Evolutionary conservation across 192 early-diverging fungal species (phyloP), one percentile per base, ranked within the genome.

Genomic region (Coemansia asiatica): DNA sequence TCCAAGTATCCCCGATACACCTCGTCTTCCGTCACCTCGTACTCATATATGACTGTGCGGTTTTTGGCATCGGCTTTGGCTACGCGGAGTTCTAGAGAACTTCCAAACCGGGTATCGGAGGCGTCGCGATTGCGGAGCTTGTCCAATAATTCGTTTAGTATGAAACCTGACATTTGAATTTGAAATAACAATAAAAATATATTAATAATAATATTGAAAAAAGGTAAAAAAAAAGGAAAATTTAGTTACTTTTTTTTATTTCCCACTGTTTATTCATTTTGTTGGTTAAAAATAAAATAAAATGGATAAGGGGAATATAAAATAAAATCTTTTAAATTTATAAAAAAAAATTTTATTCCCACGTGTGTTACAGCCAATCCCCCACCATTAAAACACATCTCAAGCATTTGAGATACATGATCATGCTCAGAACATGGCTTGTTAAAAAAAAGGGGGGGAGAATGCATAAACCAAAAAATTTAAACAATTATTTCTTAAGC

Each of bases 21-120:
- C 46, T 76, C 74, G 40, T 67, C 63, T 7, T 66, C 74, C 2
- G 64, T 64, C 29, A 76, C 64, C 33, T 60, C 60, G 68, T 76
- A 76, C 35, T 62, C 55, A 51, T 76, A 76, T 0, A 50, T 31
- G 2, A 71, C 65, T 10, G 25, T 60, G 40, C 68, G 68, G 28
- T 49, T 47, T 19, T 57, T 57, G 56, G 56, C 56, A 18, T 57
- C 22, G 28, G 58, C 18, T 25, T 46, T 19, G 62, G 26, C 25
- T 22, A 38, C 26, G 50, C 44, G 46, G 23, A 47, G 25, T 56
- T 31, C 40, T 1, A 68, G 25, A 12, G 46, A 9, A 19, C 72
- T 64, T 61, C 74, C 74, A 53, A 67, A 76, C n/a, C 65, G 60
- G 10, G 53, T 40, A 35, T 51, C 40, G 22, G 29, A 56, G 0